Evolutionary conservation across 305 asterid genomes (phyloP).

Genomic region (Fraxinus sp.): DNA sequence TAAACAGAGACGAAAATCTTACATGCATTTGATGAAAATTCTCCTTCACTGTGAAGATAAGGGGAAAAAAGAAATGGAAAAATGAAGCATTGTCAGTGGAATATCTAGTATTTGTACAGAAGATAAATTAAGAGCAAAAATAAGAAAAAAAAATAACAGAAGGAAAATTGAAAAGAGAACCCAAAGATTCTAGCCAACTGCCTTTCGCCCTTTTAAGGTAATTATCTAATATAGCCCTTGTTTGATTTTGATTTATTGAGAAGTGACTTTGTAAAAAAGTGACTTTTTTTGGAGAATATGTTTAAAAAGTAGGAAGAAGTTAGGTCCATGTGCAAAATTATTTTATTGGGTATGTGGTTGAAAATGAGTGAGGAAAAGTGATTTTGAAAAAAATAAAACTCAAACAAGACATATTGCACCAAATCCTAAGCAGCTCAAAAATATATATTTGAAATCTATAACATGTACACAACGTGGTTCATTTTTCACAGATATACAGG

Average conservation of each 20-base stretch:
- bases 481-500: not conserved
- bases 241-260: not conserved
- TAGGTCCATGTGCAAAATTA: not conserved
- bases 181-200: not conserved
- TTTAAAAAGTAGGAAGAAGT: not conserved
- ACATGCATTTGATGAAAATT: conserved; percentile 61
- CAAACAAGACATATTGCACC: not conserved
- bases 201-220: not conserved
- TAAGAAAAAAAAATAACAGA: not conserved
- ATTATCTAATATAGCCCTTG: not conserved
- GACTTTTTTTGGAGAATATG: not conserved
- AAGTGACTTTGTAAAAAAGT: no score
- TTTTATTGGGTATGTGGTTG: not conserved
- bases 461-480: not conserved
- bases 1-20: conserved; percentile 39
- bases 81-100: conserved; percentile 24
- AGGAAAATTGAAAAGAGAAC: not conserved
- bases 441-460: not conserved
- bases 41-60: conserved; percentile 58
- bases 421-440: not conserved
- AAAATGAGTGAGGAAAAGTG: not conserved
- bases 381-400: not conserved
- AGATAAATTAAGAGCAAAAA: not conserved
- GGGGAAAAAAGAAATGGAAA: not conserved
- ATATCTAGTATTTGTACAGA: not conserved